A percentile compares a stretch with the other conserved stretches of the same genome.
phyloP scores from a whole-genome alignment of 139 green algal species.

The Chlorella sp. region DNA sequence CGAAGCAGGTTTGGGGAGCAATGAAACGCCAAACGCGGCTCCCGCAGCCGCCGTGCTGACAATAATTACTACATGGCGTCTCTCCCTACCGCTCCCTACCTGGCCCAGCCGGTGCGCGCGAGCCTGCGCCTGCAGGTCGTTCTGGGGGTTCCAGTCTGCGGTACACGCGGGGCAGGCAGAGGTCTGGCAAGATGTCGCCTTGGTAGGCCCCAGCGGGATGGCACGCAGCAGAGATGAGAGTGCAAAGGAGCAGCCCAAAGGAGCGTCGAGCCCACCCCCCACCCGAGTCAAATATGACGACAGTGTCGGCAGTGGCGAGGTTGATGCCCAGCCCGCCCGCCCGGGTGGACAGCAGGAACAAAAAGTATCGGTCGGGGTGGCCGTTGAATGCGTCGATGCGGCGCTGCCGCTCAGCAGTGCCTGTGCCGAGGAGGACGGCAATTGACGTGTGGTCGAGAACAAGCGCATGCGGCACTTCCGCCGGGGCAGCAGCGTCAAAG shows the following conservation, averaged over 20 bases:
- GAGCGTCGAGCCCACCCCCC: too few species aligned
- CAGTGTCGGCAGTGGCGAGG: conserved; percentile 94
- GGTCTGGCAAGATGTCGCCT: neutral
- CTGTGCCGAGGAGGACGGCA: neutral
- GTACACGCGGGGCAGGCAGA: neutral
- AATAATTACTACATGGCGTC: too few species aligned
- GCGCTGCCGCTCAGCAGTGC: conserved; percentile 24
- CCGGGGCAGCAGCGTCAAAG: too few species aligned
- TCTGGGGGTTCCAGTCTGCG: conserved; percentile 87
- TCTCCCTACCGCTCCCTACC: too few species aligned
- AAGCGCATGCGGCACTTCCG: too few species aligned
- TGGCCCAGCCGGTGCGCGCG: conserved; percentile 97
- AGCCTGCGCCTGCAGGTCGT: conserved; percentile 97
- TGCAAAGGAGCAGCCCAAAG: neutral
- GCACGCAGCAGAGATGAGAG: neutral
- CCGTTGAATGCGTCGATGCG: conserved; percentile 67
- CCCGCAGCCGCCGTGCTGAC: too few species aligned
- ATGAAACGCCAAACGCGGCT: too few species aligned
- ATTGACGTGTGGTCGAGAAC: too few species aligned
- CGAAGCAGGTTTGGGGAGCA: too few species aligned
- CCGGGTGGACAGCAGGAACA: conserved; percentile 96
- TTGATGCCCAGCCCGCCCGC: conserved; percentile 98
- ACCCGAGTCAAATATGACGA: conserved; percentile 95
- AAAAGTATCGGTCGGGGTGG: conserved; percentile 74
- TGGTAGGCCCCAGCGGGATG: too few species aligned